Percentiles rank a stretch among this genome's conserved stretches.
These are phyloP conservation scores for Fraxinus quadrangulata DNA, from an alignment of 257 asterid species.

Conservation along the genomic window DNA sequence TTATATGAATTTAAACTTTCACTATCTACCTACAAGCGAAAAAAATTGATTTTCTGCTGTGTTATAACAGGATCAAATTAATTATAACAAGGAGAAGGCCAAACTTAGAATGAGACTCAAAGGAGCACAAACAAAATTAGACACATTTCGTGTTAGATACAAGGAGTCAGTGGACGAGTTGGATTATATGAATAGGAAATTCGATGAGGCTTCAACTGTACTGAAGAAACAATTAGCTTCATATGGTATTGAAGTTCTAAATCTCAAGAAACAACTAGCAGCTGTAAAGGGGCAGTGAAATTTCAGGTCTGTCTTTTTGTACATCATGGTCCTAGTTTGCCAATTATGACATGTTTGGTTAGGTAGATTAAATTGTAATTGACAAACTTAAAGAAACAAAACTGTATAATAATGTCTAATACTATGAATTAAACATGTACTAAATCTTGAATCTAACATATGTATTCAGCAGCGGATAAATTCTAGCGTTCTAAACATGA, in stretches of 20 bases:
- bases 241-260: slow-evolving; percentile 49
- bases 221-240: slow-evolving; percentile 60
- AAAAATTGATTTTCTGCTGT: slow-evolving; percentile 15
- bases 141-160: slow-evolving; percentile 47
- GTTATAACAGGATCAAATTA: slow-evolving; percentile 46
- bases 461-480: too few species aligned
- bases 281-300: slow-evolving; percentile 29
- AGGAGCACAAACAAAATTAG: slow-evolving; percentile 63
- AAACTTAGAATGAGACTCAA: slow-evolving; percentile 69
- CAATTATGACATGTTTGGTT: not conserved
- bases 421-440: too few species aligned
- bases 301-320: not conserved
- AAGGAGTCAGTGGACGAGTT: slow-evolving; percentile 44
- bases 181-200: slow-evolving; percentile 55
- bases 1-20: not conserved
- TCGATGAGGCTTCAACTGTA: slow-evolving; percentile 48
- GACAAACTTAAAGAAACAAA: too few species aligned
- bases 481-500: too few species aligned
- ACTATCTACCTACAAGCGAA: not conserved
- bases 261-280: slow-evolving; percentile 61
- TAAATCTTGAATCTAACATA: too few species aligned
- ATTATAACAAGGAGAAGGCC: slow-evolving; percentile 42
- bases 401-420: not conserved
- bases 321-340: not conserved
- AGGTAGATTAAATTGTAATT: not conserved